phyloP scores from a whole-genome alignment of 2,329 filamentous ascomycete species.

The Raffaelea albimanens region DNA sequence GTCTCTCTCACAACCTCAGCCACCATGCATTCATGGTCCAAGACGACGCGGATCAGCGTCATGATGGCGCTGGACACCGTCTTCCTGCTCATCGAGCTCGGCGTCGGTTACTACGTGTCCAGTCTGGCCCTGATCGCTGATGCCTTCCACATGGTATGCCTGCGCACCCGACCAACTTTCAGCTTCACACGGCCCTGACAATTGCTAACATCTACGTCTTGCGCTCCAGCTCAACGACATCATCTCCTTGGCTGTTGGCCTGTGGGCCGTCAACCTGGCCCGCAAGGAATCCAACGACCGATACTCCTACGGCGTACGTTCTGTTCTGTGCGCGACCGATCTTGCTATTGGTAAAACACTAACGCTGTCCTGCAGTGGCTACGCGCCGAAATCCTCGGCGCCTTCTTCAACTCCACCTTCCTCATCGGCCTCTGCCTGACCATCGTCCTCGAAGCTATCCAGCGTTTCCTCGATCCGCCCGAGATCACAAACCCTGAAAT shows the following conservation, averaged over 20 bases:
- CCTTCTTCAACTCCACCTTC: conserved; percentile 95
- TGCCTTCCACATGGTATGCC: conserved; percentile 87
- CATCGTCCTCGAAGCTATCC: conserved; percentile 90
- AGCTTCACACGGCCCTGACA: neutral
- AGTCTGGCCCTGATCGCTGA: conserved; percentile 92
- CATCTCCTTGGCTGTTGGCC: conserved; percentile 79
- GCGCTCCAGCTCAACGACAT: conserved; percentile 78
- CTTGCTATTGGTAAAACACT: neutral
- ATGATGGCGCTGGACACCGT: conserved; percentile 82
- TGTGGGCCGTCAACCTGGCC: conserved; percentile 91
- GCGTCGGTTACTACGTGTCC: conserved; percentile 75
- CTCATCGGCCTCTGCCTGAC: conserved; percentile 91
- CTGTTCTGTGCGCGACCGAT: neutral
- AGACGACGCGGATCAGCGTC: conserved; percentile 83
- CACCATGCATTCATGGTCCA: conserved; percentile 61
- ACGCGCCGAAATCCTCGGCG: conserved; percentile 91
- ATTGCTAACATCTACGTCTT: neutral
- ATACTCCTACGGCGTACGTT: conserved; percentile 84
- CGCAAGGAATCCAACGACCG: conserved; percentile 77
- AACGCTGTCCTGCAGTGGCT: conserved; percentile 62
- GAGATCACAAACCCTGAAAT: conserved; percentile 76
- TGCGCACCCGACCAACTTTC: conserved; percentile 8
- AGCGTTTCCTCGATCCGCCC: conserved; percentile 84
- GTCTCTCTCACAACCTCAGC: neutral
- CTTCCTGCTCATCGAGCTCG: conserved; percentile 87